Conservation (phyloP, 345 rosid genomes). For the Litchi chinensis region DNA sequence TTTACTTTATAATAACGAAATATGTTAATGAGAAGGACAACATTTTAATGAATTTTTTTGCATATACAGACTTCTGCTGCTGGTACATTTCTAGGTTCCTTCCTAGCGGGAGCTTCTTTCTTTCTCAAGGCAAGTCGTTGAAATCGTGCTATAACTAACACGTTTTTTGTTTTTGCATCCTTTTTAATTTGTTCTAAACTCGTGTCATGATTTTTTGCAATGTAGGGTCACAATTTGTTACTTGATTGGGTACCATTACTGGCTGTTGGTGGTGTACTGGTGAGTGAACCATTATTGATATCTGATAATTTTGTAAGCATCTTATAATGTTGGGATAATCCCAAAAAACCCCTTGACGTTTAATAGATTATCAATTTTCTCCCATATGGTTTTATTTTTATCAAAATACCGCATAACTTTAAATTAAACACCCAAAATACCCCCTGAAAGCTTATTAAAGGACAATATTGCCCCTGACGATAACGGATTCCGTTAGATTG, state of each 20-base stretch:
- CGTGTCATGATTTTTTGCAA: constrained; percentile 5
- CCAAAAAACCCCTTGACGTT: too few species aligned
- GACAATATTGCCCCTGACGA: too few species aligned
- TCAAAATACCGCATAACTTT: too few species aligned
- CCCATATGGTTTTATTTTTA: too few species aligned
- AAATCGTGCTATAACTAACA: background rate
- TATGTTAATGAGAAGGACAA: background rate
- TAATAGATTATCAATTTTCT: too few species aligned
- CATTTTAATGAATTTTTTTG: background rate
- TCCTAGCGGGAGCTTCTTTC: constrained; percentile 78
- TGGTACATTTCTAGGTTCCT: constrained; percentile 79
- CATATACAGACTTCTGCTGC: constrained; percentile 60
- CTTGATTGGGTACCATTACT: constrained; percentile 67
- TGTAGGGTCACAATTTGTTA: constrained; percentile 57
- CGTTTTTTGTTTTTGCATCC: constrained; percentile 6
- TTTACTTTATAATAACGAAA: background rate
- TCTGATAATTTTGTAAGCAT: too few species aligned
- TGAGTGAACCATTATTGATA: constrained; percentile 48
- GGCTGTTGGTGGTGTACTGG: constrained; percentile 79
- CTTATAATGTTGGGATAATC: too few species aligned
- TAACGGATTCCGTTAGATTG: too few species aligned
- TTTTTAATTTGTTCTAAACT: constrained; percentile 15
- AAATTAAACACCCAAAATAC: too few species aligned
- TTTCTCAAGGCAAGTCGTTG: constrained; percentile 54
- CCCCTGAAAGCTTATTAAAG: too few species aligned